phyloP scores from a whole-genome alignment of 2,329 filamentous ascomycete species.

The Alternaria incomplexa region DNA sequence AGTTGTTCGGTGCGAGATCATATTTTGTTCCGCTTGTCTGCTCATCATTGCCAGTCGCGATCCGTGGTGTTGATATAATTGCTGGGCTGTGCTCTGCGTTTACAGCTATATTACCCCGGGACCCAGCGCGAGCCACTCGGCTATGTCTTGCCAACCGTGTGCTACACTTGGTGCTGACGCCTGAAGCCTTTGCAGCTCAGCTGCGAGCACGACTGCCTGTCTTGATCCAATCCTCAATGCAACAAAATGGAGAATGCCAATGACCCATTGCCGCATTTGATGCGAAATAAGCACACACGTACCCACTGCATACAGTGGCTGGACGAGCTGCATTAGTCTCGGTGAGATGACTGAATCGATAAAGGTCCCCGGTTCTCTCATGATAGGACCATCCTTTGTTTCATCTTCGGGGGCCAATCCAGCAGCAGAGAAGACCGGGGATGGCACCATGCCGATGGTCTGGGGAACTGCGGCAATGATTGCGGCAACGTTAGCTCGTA shows the following conservation, averaged over 20 bases:
- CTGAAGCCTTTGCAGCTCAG: constrained; percentile 25
- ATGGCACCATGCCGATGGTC: constrained; percentile 36
- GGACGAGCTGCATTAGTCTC: constrained; percentile 35
- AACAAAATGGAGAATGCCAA: constrained; percentile 30
- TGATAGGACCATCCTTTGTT: neutral
- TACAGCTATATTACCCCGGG: neutral
- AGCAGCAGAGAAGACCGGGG: constrained; percentile 15
- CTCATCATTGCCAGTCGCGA: neutral
- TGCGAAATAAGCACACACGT: constrained; percentile 15
- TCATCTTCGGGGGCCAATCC: neutral
- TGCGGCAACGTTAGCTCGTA: constrained; percentile 13
- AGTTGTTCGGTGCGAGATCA: neutral
- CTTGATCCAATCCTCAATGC: constrained; percentile 32
- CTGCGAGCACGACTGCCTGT: constrained; percentile 33
- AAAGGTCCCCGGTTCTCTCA: constrained; percentile 24
- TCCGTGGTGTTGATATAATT: neutral
- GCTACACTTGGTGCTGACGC: neutral
- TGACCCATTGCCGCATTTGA: constrained; percentile 28
- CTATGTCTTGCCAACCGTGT: neutral
- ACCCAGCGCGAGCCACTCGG: neutral
- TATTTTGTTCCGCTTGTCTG: neutral
- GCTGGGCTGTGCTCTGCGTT: neutral
- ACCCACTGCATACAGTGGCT: constrained; percentile 31
- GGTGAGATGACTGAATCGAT: constrained; percentile 26
- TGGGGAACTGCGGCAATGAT: constrained; percentile 38